Conservation (phyloP, 23 red algal species). For the Porphyridium purpureum region DNA sequence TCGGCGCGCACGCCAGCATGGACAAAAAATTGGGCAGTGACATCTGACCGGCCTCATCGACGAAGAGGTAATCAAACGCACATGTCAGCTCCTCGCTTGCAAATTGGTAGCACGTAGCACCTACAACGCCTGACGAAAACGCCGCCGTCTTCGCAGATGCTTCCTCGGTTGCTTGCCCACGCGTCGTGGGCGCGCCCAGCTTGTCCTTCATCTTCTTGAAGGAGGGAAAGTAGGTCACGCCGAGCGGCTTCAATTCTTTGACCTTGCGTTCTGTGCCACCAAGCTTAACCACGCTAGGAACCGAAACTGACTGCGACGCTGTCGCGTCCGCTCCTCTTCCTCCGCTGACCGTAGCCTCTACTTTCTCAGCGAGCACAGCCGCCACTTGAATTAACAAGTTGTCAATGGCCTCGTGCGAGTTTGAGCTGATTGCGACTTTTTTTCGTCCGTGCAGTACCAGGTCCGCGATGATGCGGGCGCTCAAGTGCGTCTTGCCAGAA, state of each 20-base stretch:
- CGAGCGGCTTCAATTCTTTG: not conserved
- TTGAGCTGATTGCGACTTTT: constrained; percentile 58
- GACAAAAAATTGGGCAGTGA: constrained; percentile 63
- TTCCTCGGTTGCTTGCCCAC: too few species aligned
- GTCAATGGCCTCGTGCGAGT: constrained; percentile 76
- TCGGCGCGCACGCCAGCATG: constrained; percentile 25
- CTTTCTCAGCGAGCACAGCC: not conserved
- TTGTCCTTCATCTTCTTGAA: not conserved
- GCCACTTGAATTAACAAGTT: constrained; percentile 19
- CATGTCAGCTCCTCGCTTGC: constrained; percentile 13
- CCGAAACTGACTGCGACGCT: too few species aligned
- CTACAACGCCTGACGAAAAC: too few species aligned
- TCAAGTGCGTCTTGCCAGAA: constrained; percentile 60
- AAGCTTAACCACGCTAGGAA: too few species aligned
- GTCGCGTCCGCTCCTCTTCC: too few species aligned
- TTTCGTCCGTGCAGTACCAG: constrained; percentile 28
- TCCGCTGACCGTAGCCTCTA: too few species aligned
- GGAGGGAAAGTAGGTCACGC: not conserved
- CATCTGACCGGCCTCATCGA: constrained; percentile 83
- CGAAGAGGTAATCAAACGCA: constrained; percentile 70
- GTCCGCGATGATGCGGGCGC: constrained; percentile 19
- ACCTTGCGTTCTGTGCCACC: too few species aligned
- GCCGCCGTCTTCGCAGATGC: too few species aligned
- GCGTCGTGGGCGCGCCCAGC: too few species aligned
- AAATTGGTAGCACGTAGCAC: constrained; percentile 55